Percentiles rank a stretch among this genome's conserved stretches.
phyloP scores from a whole-genome alignment of 108 stramenopile genomes.

The Nitzschia sp. region DNA sequence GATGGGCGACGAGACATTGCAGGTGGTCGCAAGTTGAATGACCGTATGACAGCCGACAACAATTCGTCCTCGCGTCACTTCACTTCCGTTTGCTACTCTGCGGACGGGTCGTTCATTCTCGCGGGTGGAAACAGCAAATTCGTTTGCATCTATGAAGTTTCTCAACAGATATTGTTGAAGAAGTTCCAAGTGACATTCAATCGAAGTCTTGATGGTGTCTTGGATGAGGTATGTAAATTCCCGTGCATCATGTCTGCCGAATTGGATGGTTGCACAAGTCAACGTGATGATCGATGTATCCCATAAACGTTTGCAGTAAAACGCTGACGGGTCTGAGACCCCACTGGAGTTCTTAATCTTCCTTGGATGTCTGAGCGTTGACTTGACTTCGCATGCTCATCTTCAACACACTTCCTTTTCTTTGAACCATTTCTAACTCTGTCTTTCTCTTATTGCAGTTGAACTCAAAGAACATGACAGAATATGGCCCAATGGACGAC shows the following conservation, averaged over 20 bases:
- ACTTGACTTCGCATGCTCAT: neutral
- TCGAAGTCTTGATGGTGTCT: slow-evolving; percentile 85
- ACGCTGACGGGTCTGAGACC: slow-evolving; percentile 45
- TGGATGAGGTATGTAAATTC: slow-evolving; percentile 75
- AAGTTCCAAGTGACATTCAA: slow-evolving; percentile 99
- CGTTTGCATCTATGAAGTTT: slow-evolving; percentile 96
- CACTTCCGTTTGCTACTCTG: slow-evolving; percentile 93
- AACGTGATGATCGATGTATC: slow-evolving; percentile 67
- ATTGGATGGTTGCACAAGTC: neutral
- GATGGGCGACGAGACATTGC: slow-evolving; percentile 88
- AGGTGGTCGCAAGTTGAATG: slow-evolving; percentile 87
- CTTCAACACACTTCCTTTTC: neutral
- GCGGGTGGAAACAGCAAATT: slow-evolving; percentile 98
- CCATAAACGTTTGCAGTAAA: slow-evolving; percentile 73
- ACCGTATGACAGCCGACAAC: slow-evolving; percentile 86
- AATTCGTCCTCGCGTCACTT: slow-evolving; percentile 91
- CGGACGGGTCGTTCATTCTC: slow-evolving; percentile 93
- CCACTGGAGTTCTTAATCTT: slow-evolving; percentile 52
- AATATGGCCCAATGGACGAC: slow-evolving; percentile 79
- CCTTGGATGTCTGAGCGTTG: slow-evolving; percentile 73
- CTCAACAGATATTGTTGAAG: slow-evolving; percentile 89
- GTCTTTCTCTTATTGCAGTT: slow-evolving; percentile 40
- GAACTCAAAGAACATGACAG: slow-evolving; percentile 79
- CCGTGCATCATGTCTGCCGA: neutral
- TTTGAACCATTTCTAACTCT: neutral